Percentiles rank a stretch among this genome's conserved stretches.
phyloP scores from a whole-genome alignment of 2,329 filamentous ascomycete species.

The Trichophyton rubrum region DNA sequence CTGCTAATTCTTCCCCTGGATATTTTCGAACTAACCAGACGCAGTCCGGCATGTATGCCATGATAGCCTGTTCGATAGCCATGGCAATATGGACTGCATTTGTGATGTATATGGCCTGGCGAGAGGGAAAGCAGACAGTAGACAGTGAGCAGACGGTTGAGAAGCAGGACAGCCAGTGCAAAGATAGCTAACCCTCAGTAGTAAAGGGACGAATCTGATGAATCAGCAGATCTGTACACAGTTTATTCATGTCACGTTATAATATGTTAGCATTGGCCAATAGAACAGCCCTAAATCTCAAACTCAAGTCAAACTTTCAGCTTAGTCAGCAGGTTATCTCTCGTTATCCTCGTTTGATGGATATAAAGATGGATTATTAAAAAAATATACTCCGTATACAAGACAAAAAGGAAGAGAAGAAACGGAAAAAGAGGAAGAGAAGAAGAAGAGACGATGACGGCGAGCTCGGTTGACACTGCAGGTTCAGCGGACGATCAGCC shows the following conservation, averaged over 20 bases:
- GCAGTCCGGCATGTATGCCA: slow-evolving; percentile 58
- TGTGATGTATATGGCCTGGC: slow-evolving; percentile 9
- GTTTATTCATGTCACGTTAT: too few species aligned
- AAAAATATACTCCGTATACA: too few species aligned
- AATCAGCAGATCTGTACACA: too few species aligned
- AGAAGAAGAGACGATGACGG: not conserved
- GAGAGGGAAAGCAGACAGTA: slow-evolving; percentile 8
- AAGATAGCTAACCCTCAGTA: not conserved
- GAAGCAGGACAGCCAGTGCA: not conserved
- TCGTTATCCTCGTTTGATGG: too few species aligned
- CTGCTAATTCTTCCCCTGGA: slow-evolving; percentile 12
- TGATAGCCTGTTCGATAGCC: slow-evolving; percentile 52
- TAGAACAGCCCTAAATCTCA: too few species aligned
- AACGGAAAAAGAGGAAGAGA: not conserved
- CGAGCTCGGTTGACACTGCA: not conserved
- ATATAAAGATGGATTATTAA: too few species aligned
- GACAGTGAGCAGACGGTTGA: not conserved
- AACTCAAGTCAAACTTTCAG: too few species aligned
- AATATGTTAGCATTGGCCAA: too few species aligned
- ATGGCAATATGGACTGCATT: slow-evolving; percentile 45
- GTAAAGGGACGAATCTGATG: too few species aligned
- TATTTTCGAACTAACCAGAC: not conserved
- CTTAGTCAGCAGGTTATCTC: not conserved
- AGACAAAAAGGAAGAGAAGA: not conserved
- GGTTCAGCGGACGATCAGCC: not conserved